Conservation (phyloP, 116 monocot species). For the Phalaenopsis hybrid region DNA sequence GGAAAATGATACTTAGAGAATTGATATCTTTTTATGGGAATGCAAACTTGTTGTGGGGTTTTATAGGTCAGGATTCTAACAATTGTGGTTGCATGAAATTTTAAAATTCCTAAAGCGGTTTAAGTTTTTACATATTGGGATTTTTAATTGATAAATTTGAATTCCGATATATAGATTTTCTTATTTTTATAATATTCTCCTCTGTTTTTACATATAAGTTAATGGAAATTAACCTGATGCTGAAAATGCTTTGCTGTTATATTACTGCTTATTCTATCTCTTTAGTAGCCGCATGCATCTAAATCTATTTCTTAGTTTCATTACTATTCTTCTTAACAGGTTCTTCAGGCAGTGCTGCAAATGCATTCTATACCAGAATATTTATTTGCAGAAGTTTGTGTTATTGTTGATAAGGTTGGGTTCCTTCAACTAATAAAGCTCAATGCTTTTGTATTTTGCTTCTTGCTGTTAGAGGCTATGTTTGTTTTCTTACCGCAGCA, state of each 20-base stretch:
- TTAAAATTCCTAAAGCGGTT: background rate
- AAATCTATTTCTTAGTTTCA: constrained; percentile 8
- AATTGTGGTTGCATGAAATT: background rate
- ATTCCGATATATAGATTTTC: background rate
- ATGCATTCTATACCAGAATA: constrained; percentile 55
- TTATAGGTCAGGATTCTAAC: background rate
- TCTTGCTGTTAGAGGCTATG: background rate
- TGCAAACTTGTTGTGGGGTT: background rate
- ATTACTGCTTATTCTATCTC: background rate
- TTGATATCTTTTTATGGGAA: background rate
- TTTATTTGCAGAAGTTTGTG: constrained; percentile 63
- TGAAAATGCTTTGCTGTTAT: background rate
- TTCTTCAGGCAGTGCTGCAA: constrained; percentile 57
- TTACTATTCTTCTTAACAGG: constrained; percentile 34
- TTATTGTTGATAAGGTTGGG: constrained; percentile 73
- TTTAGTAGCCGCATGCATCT: background rate
- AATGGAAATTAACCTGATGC: background rate
- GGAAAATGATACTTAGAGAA: background rate
- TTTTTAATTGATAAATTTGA: background rate
- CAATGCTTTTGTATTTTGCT: background rate
- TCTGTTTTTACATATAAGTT: background rate
- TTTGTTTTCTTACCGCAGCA: background rate
- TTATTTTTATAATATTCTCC: background rate
- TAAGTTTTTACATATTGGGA: background rate
- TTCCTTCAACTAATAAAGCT: constrained; percentile 9